Evolutionary conservation across 2,329 filamentous ascomycete species (phyloP), one percentile per base, ranked within the genome.

Genomic region (Nothomitra cinnamomea): DNA sequence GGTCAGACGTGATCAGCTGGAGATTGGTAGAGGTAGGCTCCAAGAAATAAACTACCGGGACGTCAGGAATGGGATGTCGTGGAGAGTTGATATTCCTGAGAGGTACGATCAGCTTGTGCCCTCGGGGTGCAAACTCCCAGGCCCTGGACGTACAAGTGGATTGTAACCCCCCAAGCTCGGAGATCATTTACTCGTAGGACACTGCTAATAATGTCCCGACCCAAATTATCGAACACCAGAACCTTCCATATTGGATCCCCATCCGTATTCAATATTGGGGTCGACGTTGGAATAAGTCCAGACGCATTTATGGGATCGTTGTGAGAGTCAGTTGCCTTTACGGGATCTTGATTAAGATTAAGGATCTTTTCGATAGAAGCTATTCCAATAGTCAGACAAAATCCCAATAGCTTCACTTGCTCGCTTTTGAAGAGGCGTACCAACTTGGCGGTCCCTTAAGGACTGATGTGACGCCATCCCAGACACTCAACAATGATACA

Each of bases 221-320:
- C 92, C 61, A 83, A 70, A 60, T 90, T 85, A 68, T 98, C 94
- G 65, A 98, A 96, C 8, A 98, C 87, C 52, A 98, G 73, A 5
- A 96, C 86, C 68, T 96, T 96, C 90, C 90, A 96, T 70, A 95
- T 89, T 0, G 90, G 89, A 62, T 94, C 87, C 58, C 89, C 88
- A 61, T 94, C 83, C 48, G 86, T 77, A 60, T 88, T 88, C 57
- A 95, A 72, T 53, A 95, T 85, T 15, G 87, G 83, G n/a, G 82
- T 82, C 38, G 82, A 77, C 21, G 83, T 78, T 53, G 82, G 75
- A 54, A 83, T 71, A 8, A 83, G 68, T 51, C 80, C 82, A 62
- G 82, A 82, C 17, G 45, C 7, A 32, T 68, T 63, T 54, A 77
- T 72, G 47, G 75, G 66, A 55, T 88, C 84, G 56, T 85, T 77